Evolutionary conservation across 345 rosid genomes (phyloP).

Genomic region (Salix udensis): DNA sequence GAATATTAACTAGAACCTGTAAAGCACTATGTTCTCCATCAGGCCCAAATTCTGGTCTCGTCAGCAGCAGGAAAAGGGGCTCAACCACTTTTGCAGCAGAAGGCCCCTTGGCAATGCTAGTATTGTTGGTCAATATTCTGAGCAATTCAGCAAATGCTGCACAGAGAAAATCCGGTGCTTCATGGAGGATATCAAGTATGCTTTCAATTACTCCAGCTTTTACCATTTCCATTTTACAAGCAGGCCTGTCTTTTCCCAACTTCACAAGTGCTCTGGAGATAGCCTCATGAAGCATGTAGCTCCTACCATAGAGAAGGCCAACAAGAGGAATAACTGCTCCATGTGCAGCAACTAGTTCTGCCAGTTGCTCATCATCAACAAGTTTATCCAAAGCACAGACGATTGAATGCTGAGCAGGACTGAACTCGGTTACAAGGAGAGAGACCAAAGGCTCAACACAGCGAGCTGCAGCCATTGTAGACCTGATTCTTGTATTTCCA

Average conservation of each 20-base stretch:
- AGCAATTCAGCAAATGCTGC: constrained; percentile 91
- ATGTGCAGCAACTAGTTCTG: constrained; percentile 97
- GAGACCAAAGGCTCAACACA: constrained; percentile 98
- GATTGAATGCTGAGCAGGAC: constrained; percentile 93
- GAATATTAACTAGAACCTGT: constrained; percentile 89
- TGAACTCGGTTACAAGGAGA: constrained; percentile 81
- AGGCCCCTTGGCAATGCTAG: constrained; percentile 86
- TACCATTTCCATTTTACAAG: constrained; percentile 96
- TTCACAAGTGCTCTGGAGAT: constrained; percentile 92
- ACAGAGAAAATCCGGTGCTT: constrained; percentile 93
- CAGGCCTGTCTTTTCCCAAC: constrained; percentile 97
- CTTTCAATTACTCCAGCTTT: constrained; percentile 95
- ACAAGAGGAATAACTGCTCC: constrained; percentile 99
- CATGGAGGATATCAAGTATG: constrained; percentile 80
- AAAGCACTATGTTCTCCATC: constrained; percentile 93
- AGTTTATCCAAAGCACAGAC: constrained; percentile 94
- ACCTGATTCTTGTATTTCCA: constrained; percentile 85
- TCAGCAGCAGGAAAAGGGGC: constrained; percentile 71
- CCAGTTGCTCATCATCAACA: constrained; percentile 96
- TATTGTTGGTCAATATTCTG: constrained; percentile 90
- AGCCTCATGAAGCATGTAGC: constrained; percentile 89
- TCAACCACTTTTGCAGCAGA: constrained; percentile 95
- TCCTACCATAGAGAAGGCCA: constrained; percentile 88
- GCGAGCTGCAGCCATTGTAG: constrained; percentile 94
- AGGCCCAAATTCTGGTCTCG: constrained; percentile 81